Percentiles rank a stretch among this genome's conserved stretches.
Conservation (phyloP, 2,329 filamentous ascomycete genomes). For the Fusarium sororula region DNA sequence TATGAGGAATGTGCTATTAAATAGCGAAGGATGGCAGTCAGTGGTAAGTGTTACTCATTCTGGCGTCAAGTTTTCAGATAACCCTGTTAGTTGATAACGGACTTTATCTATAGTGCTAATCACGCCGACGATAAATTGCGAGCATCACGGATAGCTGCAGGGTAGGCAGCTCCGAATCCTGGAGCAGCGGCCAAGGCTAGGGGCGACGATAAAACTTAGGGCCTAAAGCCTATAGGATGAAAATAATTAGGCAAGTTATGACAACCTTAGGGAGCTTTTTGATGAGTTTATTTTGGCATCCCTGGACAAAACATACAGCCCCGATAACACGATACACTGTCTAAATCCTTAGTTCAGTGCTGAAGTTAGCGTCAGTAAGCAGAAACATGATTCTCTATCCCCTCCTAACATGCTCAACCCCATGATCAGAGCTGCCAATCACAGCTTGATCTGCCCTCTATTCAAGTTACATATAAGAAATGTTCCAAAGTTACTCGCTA, state of each 20-base stretch:
- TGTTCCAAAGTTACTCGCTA: background rate
- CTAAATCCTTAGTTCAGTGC: background rate
- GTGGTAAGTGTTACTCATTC: background rate
- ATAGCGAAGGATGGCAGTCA: background rate
- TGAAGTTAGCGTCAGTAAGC: background rate
- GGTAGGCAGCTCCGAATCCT: background rate
- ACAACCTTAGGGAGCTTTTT: no score
- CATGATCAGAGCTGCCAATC: background rate
- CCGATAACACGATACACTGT: background rate
- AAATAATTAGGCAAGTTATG: rapidly evolving
- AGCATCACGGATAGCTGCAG: no score
- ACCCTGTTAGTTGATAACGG: rapidly evolving
- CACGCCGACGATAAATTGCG: background rate
- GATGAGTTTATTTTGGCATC: background rate
- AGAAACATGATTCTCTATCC: background rate
- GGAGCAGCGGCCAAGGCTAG: background rate
- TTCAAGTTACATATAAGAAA: background rate
- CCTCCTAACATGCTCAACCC: background rate
- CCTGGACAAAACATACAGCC: background rate
- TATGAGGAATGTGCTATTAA: no score
- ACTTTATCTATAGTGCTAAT: rapidly evolving
- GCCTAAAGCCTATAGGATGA: no score
- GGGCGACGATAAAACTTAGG: background rate
- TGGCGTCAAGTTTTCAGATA: rapidly evolving
- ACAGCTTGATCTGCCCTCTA: background rate